Base-by-base conservation (phyloP, 148 eudicot species). In the Agrostemma githago region DNA sequence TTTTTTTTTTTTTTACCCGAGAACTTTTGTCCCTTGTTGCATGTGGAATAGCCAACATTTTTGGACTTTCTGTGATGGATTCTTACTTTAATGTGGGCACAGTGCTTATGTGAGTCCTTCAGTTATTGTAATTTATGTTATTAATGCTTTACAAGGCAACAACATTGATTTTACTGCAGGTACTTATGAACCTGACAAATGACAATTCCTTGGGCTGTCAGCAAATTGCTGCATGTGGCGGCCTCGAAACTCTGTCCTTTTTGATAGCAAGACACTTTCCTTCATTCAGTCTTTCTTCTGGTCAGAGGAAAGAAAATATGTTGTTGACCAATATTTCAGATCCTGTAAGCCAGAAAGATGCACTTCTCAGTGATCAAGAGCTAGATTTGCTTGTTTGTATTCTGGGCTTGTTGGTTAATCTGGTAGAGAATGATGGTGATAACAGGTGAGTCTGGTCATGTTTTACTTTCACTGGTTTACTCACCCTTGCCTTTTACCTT, bases 161-260 rank as follows among this genome's bases (percentile, higher is more conserved):
- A 12, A 53, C 14, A 26, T 53, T 54, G 34, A 51, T 70, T 68
- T 64, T 78, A 46, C 82, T 68, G 60, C 84, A 94, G 98, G 98
- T 88, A 64, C 87, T 95, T 56, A 90, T 95, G 97, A 95, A 95
- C 84, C 84, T 95, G 79, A 86, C 97, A 74, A 95, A 95, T 77
- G 98, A 95, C 82, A 95, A 95, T 75, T 85, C 88, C 54, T 72
- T 78, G 72, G 98, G 98, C 66, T 95, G 96, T 83, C 89, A 77
- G 75, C 93, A 92, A 89, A 92, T 95, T 82, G 98, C 93, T 81
- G 79, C 86, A n/a, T 84, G 82, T 84, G 93, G 96, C 51, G 98
- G 97, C 42, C 82, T 95, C 70, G 98, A 95, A 79, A 89, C 88
- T 10, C 80, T 95, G 70, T 84, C 93, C 60, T 84, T 90, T 7